phyloP scores from a whole-genome alignment of 2,329 filamentous ascomycete species.

The Penicillium sp. region DNA sequence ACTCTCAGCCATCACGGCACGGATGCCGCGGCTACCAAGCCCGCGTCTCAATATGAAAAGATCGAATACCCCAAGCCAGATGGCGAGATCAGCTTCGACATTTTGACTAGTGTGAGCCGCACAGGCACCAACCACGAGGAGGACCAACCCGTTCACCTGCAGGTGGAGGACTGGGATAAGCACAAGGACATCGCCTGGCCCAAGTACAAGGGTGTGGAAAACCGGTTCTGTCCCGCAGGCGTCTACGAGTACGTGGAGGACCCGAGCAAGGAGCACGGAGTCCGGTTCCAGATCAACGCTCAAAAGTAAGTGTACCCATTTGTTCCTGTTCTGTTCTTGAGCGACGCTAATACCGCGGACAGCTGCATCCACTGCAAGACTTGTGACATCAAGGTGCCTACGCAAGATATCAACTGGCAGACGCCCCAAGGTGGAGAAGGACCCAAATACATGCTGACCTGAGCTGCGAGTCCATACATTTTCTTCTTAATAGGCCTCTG shows the following conservation, averaged over 20 bases:
- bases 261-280: conserved; percentile 77
- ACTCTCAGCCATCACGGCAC: conserved; percentile 81
- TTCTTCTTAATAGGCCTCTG: neutral
- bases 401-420: conserved; percentile 96
- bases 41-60: conserved; percentile 76
- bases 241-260: conserved; percentile 99
- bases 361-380: conserved; percentile 99
- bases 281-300: conserved; percentile 95
- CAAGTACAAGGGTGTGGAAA: conserved; percentile 87
- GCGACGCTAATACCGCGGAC: conserved; percentile 17
- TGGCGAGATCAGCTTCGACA: conserved; percentile 92
- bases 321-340: neutral
- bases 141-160: conserved; percentile 93
- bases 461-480: neutral
- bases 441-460: conserved; percentile 66
- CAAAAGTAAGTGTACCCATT: conserved; percentile 74
- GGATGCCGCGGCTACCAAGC: conserved; percentile 77
- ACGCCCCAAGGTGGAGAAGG: conserved; percentile 89
- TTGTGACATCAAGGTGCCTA: conserved; percentile 96
- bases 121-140: conserved; percentile 99
- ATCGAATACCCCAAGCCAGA: conserved; percentile 98
- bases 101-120: conserved; percentile 89
- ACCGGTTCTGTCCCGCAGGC: conserved; percentile 93
- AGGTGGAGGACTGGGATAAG: conserved; percentile 92
- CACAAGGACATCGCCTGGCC: conserved; percentile 84